Evolutionary conservation across 441 rosid species (phyloP).

Genomic region (Corymbia calophylla): DNA sequence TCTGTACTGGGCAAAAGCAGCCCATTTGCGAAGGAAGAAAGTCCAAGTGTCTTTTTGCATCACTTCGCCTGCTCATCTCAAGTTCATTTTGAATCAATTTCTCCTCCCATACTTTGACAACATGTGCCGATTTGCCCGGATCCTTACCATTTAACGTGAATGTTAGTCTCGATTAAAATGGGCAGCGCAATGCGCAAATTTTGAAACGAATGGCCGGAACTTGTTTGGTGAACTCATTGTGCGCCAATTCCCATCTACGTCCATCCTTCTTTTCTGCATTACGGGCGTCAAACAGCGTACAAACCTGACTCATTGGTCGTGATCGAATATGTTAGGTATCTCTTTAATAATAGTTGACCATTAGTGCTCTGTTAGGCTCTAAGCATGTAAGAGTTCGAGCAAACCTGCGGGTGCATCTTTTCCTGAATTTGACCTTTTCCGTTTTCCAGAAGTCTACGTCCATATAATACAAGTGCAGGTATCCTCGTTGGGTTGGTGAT

Average conservation of each 20-base stretch:
- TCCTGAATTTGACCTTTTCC: neutral
- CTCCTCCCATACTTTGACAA: neutral
- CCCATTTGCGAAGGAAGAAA: neutral
- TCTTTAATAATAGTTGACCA: neutral
- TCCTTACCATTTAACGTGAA: too few relatives aligned
- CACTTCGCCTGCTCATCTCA: neutral
- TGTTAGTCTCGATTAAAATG: neutral
- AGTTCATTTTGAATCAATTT: neutral
- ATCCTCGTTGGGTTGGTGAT: neutral
- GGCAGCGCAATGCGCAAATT: neutral
- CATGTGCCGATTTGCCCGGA: neutral
- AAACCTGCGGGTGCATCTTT: neutral
- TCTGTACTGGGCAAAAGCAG: neutral
- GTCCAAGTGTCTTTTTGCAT: neutral
- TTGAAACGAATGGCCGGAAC: neutral
- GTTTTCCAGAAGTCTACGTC: neutral
- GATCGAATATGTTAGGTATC: neutral
- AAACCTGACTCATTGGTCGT: neutral
- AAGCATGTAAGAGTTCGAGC: neutral
- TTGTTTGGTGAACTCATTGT: neutral
- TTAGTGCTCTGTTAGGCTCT: neutral
- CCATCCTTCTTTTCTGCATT: neutral
- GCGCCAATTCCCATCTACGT: neutral
- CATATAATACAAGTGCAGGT: neutral
- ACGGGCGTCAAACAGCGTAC: neutral